Percentiles rank a stretch among this genome's conserved stretches.
Conservation (phyloP, 2,329 filamentous ascomycete species). For the Epichloe brachyelytri region DNA sequence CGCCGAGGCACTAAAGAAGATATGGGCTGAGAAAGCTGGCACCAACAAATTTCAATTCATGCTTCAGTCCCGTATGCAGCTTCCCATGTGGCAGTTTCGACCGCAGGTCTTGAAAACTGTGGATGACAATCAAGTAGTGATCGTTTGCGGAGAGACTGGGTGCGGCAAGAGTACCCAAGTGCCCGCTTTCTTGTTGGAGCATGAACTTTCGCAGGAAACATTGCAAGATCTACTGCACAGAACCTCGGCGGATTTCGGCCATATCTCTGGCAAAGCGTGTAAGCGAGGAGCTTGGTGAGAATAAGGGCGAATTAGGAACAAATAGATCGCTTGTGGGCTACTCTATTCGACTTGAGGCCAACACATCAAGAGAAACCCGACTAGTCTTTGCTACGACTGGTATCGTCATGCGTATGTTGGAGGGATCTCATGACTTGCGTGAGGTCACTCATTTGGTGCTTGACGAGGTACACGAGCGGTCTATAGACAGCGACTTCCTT, state of each 20-base stretch:
- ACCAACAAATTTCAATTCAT: slow-evolving; percentile 61
- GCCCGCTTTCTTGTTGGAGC: slow-evolving; percentile 85
- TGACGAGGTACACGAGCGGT: slow-evolving; percentile 95
- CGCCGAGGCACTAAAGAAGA: slow-evolving; percentile 39
- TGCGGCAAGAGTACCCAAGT: slow-evolving; percentile 97
- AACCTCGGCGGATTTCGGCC: slow-evolving; percentile 89
- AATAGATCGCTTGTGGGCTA: slow-evolving; percentile 79
- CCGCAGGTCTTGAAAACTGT: slow-evolving; percentile 66
- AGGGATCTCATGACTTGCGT: slow-evolving; percentile 70
- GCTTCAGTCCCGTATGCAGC: slow-evolving; percentile 61
- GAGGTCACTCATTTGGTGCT: slow-evolving; percentile 90
- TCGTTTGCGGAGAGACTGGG: slow-evolving; percentile 92
- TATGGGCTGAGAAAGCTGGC: slow-evolving; percentile 46
- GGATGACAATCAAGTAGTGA: slow-evolving; percentile 70
- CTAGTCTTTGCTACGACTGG: slow-evolving; percentile 82
- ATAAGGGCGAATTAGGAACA: slow-evolving; percentile 69
- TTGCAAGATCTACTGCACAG: slow-evolving; percentile 92
- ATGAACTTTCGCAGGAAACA: slow-evolving; percentile 62
- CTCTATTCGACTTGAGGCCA: slow-evolving; percentile 85
- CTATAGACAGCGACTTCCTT: slow-evolving; percentile 93
- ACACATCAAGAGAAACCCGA: slow-evolving; percentile 66
- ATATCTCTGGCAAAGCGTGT: slow-evolving; percentile 88
- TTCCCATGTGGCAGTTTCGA: slow-evolving; percentile 84
- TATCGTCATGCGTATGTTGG: slow-evolving; percentile 97
- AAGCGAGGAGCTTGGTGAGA: slow-evolving; percentile 87